Conservation (phyloP, 306 rosid species). For the Quercus aquifolioides region DNA sequence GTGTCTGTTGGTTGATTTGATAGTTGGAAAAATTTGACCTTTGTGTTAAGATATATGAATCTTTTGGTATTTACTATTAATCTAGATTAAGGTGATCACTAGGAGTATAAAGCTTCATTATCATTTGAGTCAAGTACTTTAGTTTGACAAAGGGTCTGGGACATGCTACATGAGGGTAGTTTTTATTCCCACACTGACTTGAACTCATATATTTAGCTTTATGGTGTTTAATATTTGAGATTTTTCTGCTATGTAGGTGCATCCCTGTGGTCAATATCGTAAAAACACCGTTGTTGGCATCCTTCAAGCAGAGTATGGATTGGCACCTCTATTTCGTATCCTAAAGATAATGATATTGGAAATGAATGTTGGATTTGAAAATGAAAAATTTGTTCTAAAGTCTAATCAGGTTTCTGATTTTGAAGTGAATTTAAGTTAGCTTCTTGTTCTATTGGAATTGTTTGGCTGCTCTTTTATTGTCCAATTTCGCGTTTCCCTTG, state of each 20-base stretch:
- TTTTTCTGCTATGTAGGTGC: constrained; percentile 64
- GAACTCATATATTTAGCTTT: neutral
- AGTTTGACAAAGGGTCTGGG: neutral
- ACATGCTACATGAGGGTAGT: neutral
- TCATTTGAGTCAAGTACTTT: constrained; percentile 3
- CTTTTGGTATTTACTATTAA: neutral
- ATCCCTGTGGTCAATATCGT: constrained; percentile 97
- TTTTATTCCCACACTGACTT: neutral
- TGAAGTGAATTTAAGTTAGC: constrained; percentile 2
- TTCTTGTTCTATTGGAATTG: neutral
- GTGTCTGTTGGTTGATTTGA: neutral
- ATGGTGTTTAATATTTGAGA: constrained; percentile 22
- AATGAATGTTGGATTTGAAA: neutral
- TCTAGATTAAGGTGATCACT: neutral
- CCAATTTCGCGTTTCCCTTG: constrained; percentile 42
- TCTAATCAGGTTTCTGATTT: neutral
- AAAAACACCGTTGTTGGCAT: constrained; percentile 95
- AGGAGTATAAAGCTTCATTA: neutral
- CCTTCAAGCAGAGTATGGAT: constrained; percentile 83
- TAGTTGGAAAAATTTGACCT: neutral
- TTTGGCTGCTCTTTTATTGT: constrained; percentile 13
- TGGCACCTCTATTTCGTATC: constrained; percentile 96
- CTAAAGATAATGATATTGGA: constrained; percentile 20
- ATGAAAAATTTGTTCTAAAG: neutral
- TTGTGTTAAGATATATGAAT: neutral